Conservation (phyloP, 2,329 filamentous ascomycete genomes). For the Apiospora rasikravindrae region DNA sequence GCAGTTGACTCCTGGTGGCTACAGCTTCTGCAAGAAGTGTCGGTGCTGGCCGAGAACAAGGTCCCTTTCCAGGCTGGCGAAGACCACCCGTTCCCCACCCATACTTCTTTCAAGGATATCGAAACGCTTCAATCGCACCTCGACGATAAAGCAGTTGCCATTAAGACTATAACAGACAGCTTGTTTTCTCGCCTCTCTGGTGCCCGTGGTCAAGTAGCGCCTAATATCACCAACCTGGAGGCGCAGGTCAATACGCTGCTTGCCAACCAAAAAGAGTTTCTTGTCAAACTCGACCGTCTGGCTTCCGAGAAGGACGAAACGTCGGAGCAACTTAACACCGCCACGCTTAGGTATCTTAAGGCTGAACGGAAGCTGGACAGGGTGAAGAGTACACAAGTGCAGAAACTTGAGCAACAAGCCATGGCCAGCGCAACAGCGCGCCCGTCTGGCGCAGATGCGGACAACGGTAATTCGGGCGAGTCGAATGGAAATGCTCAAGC, state of each 20-base stretch:
- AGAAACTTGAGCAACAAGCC: slow-evolving; percentile 90
- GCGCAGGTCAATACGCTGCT: slow-evolving; percentile 75
- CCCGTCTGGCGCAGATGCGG: slow-evolving; percentile 45
- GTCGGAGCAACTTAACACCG: slow-evolving; percentile 84
- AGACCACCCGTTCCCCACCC: slow-evolving; percentile 61
- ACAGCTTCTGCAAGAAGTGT: slow-evolving; percentile 66
- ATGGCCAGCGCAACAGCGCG: slow-evolving; percentile 67
- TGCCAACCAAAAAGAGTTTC: slow-evolving; percentile 80
- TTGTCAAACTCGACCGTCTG: slow-evolving; percentile 76
- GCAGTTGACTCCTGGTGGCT: slow-evolving; percentile 92
- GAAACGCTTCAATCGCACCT: slow-evolving; percentile 84
- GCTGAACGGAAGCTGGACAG: slow-evolving; percentile 95
- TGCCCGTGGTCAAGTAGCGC: slow-evolving; percentile 59
- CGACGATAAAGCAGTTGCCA: slow-evolving; percentile 73
- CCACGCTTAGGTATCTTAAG: slow-evolving; percentile 89
- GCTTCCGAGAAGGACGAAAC: slow-evolving; percentile 82
- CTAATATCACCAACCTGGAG: slow-evolving; percentile 76
- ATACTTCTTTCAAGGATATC: slow-evolving; percentile 65
- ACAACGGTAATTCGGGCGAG: slow-evolving; percentile 58
- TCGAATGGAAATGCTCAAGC: slow-evolving; percentile 65
- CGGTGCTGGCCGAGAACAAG: background rate
- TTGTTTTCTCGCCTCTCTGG: slow-evolving; percentile 66
- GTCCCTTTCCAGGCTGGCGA: slow-evolving; percentile 41
- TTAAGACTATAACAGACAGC: slow-evolving; percentile 74
- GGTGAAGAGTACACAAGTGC: slow-evolving; percentile 84